Conservation (phyloP, 805 yeast genomes). For the Priceomyces haplophilus region DNA sequence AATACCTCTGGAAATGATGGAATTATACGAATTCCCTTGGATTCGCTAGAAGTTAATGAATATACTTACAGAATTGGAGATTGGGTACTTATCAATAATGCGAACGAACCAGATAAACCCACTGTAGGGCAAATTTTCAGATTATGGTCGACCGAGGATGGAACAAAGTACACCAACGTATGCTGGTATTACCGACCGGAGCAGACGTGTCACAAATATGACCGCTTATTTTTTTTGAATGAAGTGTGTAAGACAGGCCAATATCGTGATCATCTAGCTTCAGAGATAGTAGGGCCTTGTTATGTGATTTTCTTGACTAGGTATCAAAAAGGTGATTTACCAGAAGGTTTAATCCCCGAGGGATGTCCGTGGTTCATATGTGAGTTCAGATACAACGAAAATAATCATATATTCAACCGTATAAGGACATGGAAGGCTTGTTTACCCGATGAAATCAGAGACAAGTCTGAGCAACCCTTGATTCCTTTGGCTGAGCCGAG, state of each 20-base stretch:
- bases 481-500: slow-evolving; percentile 67
- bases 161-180: slow-evolving; percentile 80
- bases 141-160: slow-evolving; percentile 87
- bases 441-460: slow-evolving; percentile 93
- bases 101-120: slow-evolving; percentile 85
- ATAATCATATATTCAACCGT: slow-evolving; percentile 85
- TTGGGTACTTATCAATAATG: slow-evolving; percentile 87
- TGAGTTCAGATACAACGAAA: slow-evolving; percentile 90
- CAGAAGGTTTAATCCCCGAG: slow-evolving; percentile 52
- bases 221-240: slow-evolving; percentile 83
- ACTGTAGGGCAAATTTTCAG: slow-evolving; percentile 92
- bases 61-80: slow-evolving; percentile 83
- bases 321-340: slow-evolving; percentile 93
- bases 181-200: slow-evolving; percentile 99
- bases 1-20: slow-evolving; percentile 45
- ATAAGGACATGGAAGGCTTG: slow-evolving; percentile 99
- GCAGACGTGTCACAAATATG: slow-evolving; percentile 92
- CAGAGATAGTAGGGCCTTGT: slow-evolving; percentile 89
- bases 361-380: slow-evolving; percentile 90
- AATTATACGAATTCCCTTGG: slow-evolving; percentile 71
- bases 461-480: slow-evolving; percentile 71
- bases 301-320: slow-evolving; percentile 93
- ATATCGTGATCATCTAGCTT: slow-evolving; percentile 88
- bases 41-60: slow-evolving; percentile 68
- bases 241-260: slow-evolving; percentile 97